phyloP scores from a whole-genome alignment of 768 basidiomycete species.

The Glaciozyma martinii region DNA sequence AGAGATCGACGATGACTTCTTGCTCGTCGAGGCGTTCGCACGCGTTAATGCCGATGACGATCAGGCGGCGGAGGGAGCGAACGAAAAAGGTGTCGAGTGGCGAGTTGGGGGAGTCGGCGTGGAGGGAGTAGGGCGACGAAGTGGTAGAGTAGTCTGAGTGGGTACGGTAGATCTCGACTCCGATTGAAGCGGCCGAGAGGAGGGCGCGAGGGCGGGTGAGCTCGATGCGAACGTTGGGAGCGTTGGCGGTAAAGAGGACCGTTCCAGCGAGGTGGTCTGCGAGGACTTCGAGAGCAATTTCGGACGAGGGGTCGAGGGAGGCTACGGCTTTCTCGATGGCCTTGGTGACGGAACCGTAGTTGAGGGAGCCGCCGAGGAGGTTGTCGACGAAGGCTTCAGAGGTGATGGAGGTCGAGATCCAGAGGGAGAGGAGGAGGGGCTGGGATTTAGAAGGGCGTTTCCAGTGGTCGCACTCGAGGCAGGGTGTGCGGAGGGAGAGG shows the following conservation, averaged over 20 bases:
- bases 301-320: neutral
- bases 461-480: slow-evolving; percentile 36
- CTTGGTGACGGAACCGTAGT: slow-evolving; percentile 57
- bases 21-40: slow-evolving; percentile 61
- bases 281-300: slow-evolving; percentile 46
- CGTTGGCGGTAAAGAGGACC: slow-evolving; percentile 38
- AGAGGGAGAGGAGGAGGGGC: slow-evolving; percentile 50
- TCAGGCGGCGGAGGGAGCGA: slow-evolving; percentile 47
- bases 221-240: slow-evolving; percentile 43
- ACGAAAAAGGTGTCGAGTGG: slow-evolving; percentile 37
- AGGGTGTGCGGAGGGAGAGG: slow-evolving; percentile 37
- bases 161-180: slow-evolving; percentile 40
- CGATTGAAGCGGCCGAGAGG: slow-evolving; percentile 47
- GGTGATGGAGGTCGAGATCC: slow-evolving; percentile 49
- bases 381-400: slow-evolving; percentile 50
- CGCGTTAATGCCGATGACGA: slow-evolving; percentile 60
- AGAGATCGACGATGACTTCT: slow-evolving; percentile 50
- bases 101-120: neutral
- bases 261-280: slow-evolving; percentile 42
- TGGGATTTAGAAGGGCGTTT: slow-evolving; percentile 39
- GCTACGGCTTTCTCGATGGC: slow-evolving; percentile 43
- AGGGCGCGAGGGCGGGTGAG: slow-evolving; percentile 49
- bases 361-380: slow-evolving; percentile 49
- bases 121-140: neutral
- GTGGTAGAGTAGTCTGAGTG: slow-evolving; percentile 9